Base-by-base conservation (phyloP, 2,329 filamentous ascomycete genomes). In the Alternaria sp. region DNA sequence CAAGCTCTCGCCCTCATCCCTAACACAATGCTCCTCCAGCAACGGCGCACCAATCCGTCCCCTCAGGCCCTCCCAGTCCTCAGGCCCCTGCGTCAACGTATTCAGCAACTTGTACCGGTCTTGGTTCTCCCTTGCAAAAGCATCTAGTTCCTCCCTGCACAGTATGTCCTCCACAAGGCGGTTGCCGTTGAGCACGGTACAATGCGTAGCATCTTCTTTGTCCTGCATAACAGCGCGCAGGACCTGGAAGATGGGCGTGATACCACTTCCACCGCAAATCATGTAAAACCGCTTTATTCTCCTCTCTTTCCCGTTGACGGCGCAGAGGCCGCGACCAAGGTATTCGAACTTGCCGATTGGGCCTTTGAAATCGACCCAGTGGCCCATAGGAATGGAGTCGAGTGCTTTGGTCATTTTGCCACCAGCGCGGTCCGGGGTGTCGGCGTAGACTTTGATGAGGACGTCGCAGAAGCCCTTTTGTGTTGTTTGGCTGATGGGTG, bases 171-270 rank as follows among this genome's bases (percentile, higher is more conserved):
- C 88, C 52, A 91, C 85, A 6, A 82, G 72, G 11, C 91, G 81
- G 69, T 97, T 97, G 0, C 92, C 92, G 69, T 96, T 84, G 0
- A 97, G 80, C 0, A 97, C 83, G 1, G 90, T 78, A 70, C 92
- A 96, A 2, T 75, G 79, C 0, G 91, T 95, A 8, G 76, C 65
- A 70, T 94, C 91, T 0, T 80, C 73, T 1, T 73, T 67, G 62
- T 94, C 86, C 44, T 84, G 81, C 75, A 93, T 84, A 0, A 96
- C 85, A 0, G 91, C 89, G 6, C 91, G 83, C 51, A 96, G 80
- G 3, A 96, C 90, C 71, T 95, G 91, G 73, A 89, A 95, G 63
- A 97, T 91, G 0, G 93, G 93, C n/a, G 93, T 97, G 70, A 97
- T 90, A 0, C 93, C 93, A n/a, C 87, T 91, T 5, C 93, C 93